Conservation (phyloP, 441 rosid genomes). For the Manihot esculenta region DNA sequence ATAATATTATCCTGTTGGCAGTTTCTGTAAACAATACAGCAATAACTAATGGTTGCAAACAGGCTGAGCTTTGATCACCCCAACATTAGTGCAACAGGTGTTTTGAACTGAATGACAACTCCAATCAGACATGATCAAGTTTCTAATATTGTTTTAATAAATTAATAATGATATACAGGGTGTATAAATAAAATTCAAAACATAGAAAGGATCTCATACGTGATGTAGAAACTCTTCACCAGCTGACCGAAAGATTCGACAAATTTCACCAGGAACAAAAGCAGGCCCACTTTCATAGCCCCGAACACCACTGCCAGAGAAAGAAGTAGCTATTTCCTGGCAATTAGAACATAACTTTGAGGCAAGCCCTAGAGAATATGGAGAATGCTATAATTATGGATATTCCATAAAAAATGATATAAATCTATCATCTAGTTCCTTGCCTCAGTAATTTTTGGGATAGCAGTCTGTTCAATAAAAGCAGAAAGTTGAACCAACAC, state of each 20-base stretch:
- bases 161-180: not conserved
- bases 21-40: not conserved
- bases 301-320: constrained; percentile 69
- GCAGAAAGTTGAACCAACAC: constrained; percentile 84
- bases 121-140: not conserved
- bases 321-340: constrained; percentile 87
- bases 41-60: not conserved
- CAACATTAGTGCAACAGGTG: not conserved
- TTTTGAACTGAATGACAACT: not conserved
- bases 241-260: constrained; percentile 73
- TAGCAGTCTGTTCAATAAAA: constrained; percentile 83
- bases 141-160: not conserved
- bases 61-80: not conserved
- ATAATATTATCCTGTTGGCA: not conserved
- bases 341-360: constrained; percentile 25
- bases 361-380: constrained; percentile 20
- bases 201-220: constrained; percentile 45
- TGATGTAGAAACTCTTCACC: constrained; percentile 85
- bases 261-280: constrained; percentile 87
- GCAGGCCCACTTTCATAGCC: constrained; percentile 72
- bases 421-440: constrained; percentile 29
- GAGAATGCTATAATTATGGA: constrained; percentile 13
- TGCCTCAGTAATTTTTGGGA: constrained; percentile 90
- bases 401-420: constrained; percentile 12
- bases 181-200: constrained; percentile 1